Conservation (phyloP, 1,139 yeast species). For the Suhomyces coccinellae region DNA sequence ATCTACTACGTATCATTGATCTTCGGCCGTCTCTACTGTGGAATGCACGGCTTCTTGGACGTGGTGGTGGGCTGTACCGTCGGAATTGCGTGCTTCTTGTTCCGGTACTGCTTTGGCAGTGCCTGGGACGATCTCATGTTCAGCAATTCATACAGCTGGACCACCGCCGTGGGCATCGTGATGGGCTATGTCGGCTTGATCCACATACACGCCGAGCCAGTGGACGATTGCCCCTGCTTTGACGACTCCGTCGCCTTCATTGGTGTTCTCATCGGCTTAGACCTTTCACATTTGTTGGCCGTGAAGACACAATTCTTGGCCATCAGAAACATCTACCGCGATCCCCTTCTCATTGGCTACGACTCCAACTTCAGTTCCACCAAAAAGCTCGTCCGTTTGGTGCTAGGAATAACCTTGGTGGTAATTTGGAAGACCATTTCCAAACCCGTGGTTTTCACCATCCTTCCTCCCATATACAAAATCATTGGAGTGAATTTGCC, state of each 20-base stretch:
- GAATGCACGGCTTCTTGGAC: slow-evolving; percentile 95
- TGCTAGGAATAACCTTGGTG: slow-evolving; percentile 60
- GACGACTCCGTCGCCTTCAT: slow-evolving; percentile 94
- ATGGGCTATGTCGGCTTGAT: slow-evolving; percentile 50
- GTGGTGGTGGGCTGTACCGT: slow-evolving; percentile 62
- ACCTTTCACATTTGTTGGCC: slow-evolving; percentile 52
- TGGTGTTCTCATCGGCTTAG: slow-evolving; percentile 83
- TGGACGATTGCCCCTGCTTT: slow-evolving; percentile 94
- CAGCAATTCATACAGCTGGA: slow-evolving; percentile 15
- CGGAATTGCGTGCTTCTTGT: slow-evolving; percentile 52
- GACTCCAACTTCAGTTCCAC: slow-evolving; percentile 42
- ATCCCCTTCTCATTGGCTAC: slow-evolving; percentile 43
- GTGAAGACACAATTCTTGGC: slow-evolving; percentile 27
- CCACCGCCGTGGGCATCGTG: slow-evolving; percentile 31
- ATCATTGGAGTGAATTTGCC: slow-evolving; percentile 44
- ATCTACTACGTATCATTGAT: slow-evolving; percentile 68
- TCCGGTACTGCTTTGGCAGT: slow-evolving; percentile 39
- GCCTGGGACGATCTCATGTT: slow-evolving; percentile 43
- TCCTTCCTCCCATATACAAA: slow-evolving; percentile 51
- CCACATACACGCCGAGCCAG: slow-evolving; percentile 78
- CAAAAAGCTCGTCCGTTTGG: slow-evolving; percentile 44
- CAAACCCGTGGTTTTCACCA: slow-evolving; percentile 58
- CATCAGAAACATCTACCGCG: slow-evolving; percentile 18
- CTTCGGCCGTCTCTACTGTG: slow-evolving; percentile 86
- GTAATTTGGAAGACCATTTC: slow-evolving; percentile 67